Evolutionary conservation across 2,329 filamentous ascomycete species (phyloP), one percentile per base, ranked within the genome.

Genomic region (Fusarium luffae): DNA sequence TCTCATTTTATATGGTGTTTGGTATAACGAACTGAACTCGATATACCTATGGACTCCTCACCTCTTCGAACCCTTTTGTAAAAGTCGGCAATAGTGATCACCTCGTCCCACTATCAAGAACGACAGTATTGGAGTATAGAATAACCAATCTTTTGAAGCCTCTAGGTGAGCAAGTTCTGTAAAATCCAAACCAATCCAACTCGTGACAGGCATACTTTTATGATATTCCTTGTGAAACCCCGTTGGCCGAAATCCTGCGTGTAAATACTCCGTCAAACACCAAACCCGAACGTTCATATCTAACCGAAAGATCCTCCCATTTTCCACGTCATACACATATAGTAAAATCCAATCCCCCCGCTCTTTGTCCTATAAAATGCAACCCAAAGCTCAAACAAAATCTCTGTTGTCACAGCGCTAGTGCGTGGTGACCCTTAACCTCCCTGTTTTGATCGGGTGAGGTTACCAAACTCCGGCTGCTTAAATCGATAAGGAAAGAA

Each of bases 401-500:
- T 21, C 37, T 54, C 47, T 54, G 23, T 44, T 67, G 34, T 48
- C 47, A 43, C 30, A 54, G 44, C 42, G 42, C 54, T 49, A 32
- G 51, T 55, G 59, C 41, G 37, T 58, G 42, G 48, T 68, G 54
- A 42, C 44, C 37, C 32, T 57, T 40, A n/a, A 28, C 34, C 51
- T 71, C 64, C 62, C 59, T 55, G 40, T 58, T 56, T 54, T 59
- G 49, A 57, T 59, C 30, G 55, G 37, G 59, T 54, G 23, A 59
- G 70, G 57, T 41, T 62, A 47, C 67, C 73, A 66, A 72, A 75
- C 73, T 74, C 73, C 73, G 46, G 54, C 54, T 59, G 56, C 51
- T 60, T 54, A 64, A 61, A 54, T 54, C 49, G 61, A 42, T 41
- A 60, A 54, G 44, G 57, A 54, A 52, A 47, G 49, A 42, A 19